These are phyloP conservation scores for Theobroma cacao DNA, from an alignment of 345 rosid species.

Conservation along the genomic window DNA sequence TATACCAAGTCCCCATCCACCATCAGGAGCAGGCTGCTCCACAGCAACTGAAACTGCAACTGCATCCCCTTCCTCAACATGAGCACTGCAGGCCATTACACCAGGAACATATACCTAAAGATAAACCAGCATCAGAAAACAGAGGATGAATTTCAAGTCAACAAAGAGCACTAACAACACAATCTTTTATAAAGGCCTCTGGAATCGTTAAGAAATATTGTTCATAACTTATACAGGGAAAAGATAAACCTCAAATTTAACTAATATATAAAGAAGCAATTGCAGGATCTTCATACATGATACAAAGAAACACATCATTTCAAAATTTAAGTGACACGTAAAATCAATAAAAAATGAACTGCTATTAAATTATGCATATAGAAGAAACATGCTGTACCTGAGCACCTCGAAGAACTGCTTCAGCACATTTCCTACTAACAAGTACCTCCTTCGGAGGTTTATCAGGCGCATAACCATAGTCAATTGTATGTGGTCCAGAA, in stretches of 20 bases:
- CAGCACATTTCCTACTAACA: slow-evolving; percentile 98
- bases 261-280: background rate
- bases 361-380: background rate
- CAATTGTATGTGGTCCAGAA: slow-evolving; percentile 76
- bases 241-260: background rate
- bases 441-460: slow-evolving; percentile 80
- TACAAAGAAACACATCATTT: background rate
- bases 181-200: background rate
- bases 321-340: background rate
- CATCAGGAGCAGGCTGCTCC: slow-evolving; percentile 68
- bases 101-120: slow-evolving; percentile 94
- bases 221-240: background rate
- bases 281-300: background rate
- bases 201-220: background rate
- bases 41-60: slow-evolving; percentile 96
- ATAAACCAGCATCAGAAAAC: slow-evolving; percentile 21
- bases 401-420: slow-evolving; percentile 98
- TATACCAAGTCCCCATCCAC: slow-evolving; percentile 73
- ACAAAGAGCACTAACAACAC: background rate
- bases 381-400: slow-evolving; percentile 47
- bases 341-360: background rate
- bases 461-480: slow-evolving; percentile 49
- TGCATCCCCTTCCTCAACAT: slow-evolving; percentile 88
- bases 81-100: slow-evolving; percentile 93
- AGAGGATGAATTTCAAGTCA: background rate